phyloP scores from a whole-genome alignment of 345 rosid genomes.

The Rubroshorea leprosula region DNA sequence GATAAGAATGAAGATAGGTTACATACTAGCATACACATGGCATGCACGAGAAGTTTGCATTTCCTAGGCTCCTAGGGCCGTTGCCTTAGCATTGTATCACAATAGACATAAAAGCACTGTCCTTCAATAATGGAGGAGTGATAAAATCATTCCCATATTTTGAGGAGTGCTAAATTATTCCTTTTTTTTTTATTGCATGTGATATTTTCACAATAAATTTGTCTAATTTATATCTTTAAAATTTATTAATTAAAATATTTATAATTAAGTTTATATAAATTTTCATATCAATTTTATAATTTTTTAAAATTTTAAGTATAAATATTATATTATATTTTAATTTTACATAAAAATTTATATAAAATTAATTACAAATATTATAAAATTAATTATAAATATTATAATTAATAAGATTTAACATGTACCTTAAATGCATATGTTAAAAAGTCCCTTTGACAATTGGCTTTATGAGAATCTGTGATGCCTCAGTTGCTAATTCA shows the following conservation, averaged over 20 bases:
- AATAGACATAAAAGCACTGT: background rate
- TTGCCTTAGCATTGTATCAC: background rate
- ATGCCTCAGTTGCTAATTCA: conserved; percentile 1
- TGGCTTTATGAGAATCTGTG: conserved; percentile 4
- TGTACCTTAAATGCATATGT: no score
- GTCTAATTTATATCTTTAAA: no score
- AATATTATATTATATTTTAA: no score
- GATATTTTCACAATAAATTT: no score
- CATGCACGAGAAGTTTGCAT: background rate
- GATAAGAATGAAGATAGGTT: background rate
- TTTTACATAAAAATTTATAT: no score
- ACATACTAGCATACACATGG: background rate
- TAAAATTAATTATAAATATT: no score
- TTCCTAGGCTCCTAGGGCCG: background rate
- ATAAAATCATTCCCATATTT: background rate
- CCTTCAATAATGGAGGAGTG: background rate
- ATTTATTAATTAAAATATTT: no score
- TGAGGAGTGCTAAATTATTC: no score
- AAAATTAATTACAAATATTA: no score
- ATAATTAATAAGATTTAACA: no score
- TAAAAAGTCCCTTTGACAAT: no score
- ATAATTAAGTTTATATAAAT: background rate
- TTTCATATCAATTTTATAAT: background rate
- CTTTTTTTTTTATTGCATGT: background rate
- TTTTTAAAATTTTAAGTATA: no score